Evolutionary conservation across 495 filamentous ascomycete species (phyloP), one percentile per base, ranked within the genome.

Genomic region (Pyronema domesticum): DNA sequence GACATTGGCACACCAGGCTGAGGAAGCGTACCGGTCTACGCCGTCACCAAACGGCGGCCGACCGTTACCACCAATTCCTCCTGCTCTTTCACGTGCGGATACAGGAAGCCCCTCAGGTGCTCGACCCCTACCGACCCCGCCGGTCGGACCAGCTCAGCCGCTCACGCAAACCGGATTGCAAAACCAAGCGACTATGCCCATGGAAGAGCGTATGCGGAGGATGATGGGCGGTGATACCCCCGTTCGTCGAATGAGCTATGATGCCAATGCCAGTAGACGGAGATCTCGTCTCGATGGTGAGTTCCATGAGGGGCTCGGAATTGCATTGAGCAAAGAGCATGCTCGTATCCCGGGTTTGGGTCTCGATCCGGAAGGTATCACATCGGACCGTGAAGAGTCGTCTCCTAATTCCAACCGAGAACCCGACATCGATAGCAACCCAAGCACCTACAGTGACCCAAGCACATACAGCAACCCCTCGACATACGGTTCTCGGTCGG

Each of bases 1-100:
- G 91, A 83, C 86, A 58, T 82, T 83, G 75, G 72, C 82, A 52
- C 71, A 73, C 48, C 62, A 71, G 46, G 72, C 81, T 2, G 83
- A 85, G 17, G 80, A 91, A 48, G 76, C 79, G 0, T 94, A 86
- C 60, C 59, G 57, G 19, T 61, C 63, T 17, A 65, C 63, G 23
- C 63, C 63, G 45, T 66, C 63, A n/a, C 63, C 63, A 7, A 66
- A 54, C 46, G 23, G 23, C 23, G 39, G 40, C 17, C 59, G 63
- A 13, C 63, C 63, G 7, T 63, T 66, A 10, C 63, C 63, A 35
- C 63, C 63, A 42, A 59, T 66, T 46, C 62, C 62, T 35, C 63
- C 60, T 45, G 55, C 51, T 17, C 51, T 66, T 71, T 6, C 61
- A 67, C 39, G 74, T 75, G 9, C 69, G 74, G 63, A 66, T 37